Evolutionary conservation across 2,329 filamentous ascomycete genomes (phyloP).

Genomic region (Trichoderma sp.): DNA sequence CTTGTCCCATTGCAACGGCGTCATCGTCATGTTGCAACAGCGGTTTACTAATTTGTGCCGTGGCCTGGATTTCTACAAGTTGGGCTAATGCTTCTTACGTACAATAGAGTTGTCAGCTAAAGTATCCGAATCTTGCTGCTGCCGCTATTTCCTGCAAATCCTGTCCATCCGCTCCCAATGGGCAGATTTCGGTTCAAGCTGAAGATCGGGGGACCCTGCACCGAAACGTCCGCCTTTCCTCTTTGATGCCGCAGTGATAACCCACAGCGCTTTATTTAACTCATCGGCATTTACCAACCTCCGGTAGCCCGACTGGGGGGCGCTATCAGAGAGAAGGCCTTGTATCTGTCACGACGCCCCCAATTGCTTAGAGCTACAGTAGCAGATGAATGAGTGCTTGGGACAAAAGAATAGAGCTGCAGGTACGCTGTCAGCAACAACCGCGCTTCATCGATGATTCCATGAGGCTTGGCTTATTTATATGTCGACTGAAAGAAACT

Average conservation of each 20-base stretch:
- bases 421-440: not conserved
- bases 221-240: constrained; percentile 16
- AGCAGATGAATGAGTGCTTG: not conserved
- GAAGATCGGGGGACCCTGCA: constrained; percentile 8
- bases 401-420: not conserved
- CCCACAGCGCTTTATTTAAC: not conserved
- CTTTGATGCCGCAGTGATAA: constrained; percentile 1
- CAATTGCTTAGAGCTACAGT: not conserved
- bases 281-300: constrained; percentile 25
- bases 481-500: not conserved
- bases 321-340: not conserved
- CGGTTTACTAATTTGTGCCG: not conserved
- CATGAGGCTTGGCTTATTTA: not conserved
- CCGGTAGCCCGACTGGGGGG: constrained; percentile 17
- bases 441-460: not conserved
- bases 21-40: not conserved
- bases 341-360: not conserved
- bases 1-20: not conserved
- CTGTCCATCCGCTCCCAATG: not conserved
- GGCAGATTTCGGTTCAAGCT: constrained; percentile 4
- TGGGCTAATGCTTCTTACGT: too few species aligned
- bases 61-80: too few species aligned
- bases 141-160: not conserved
- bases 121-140: not conserved
- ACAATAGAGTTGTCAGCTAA: not conserved